phyloP scores from a whole-genome alignment of 2,329 filamentous ascomycete species.

The Stylonectria norvegica region DNA sequence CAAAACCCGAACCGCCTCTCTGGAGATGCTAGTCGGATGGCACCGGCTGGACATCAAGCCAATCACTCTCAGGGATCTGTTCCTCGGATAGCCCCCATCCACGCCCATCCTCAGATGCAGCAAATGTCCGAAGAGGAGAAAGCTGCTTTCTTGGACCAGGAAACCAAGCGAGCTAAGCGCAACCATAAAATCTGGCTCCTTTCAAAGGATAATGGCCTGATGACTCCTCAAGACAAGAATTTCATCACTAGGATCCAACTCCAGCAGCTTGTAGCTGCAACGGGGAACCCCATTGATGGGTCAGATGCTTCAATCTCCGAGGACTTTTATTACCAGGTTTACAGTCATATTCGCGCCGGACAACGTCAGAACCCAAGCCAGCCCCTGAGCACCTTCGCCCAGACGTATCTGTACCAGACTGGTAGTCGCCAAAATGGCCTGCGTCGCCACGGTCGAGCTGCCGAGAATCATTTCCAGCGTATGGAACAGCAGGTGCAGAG shows the following conservation, averaged over 20 bases:
- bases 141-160: constrained; percentile 78
- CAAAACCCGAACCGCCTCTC: constrained; percentile 72
- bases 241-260: constrained; percentile 98
- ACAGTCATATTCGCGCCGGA: constrained; percentile 87
- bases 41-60: constrained; percentile 36
- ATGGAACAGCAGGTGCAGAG: constrained; percentile 99
- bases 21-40: constrained; percentile 41
- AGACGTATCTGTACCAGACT: constrained; percentile 96
- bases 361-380: constrained; percentile 89
- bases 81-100: constrained; percentile 31
- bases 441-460: constrained; percentile 73
- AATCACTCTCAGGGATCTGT: constrained; percentile 52
- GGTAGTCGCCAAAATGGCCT: constrained; percentile 74
- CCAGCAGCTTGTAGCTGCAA: constrained; percentile 90
- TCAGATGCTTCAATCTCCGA: constrained; percentile 79
- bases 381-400: constrained; percentile 91
- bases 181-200: constrained; percentile 97
- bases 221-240: constrained; percentile 99
- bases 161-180: constrained; percentile 90
- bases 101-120: constrained; percentile 48
- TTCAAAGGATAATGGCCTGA: constrained; percentile 91
- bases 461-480: constrained; percentile 95
- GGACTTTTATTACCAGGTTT: constrained; percentile 98
- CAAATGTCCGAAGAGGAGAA: constrained; percentile 82
- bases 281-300: constrained; percentile 79